Base-by-base conservation (phyloP, 2,329 filamentous ascomycete species). In the Paracamarosporium sp. region DNA sequence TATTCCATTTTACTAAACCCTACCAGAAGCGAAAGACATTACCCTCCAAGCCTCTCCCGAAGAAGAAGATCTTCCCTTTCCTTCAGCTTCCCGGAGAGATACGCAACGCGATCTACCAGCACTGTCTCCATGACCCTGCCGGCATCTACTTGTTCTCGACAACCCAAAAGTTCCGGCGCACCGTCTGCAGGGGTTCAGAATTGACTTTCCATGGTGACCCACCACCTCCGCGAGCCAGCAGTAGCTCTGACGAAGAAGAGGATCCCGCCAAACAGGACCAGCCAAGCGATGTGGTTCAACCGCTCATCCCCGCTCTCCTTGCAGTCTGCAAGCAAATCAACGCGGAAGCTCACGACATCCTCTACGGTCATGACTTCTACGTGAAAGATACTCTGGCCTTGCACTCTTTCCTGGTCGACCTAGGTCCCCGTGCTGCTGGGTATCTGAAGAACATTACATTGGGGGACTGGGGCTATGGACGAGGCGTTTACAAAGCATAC, bases 81-180 rank as follows among this genome's bases (percentile, higher is more conserved):
- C 56, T 77, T 31, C 8, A 69, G 11, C 66, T 77, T 0, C 73
- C 74, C 0, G 71, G 70, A 2, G 74, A 77, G 45, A 68, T 76
- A 11, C 62, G 72, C 5, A 74, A 74, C 56, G 64, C 70, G 27
- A 73, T 77, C 41, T 76, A 77, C 62, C 43, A 25, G 1, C 63
- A 71, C 33, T 62, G 64, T 44, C 71, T 76, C 35, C 56, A 41
- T 0, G 71, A 74, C 35, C 60, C 68, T 2, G 50, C 51, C 12
- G 72, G 68, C 30, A 60, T 76, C 56, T 63, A 67, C 35, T 59
- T 76, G 20, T 47, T 63, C 15, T 57, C 68, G 1, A 60, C 61
- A 1, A 69, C 63, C 17, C 60, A 66, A 36, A 56, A 70, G 20
- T 67, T 60, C 44, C 75, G 75, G 28, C 75, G 73, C 44, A 70